Base-by-base conservation (phyloP, 805 yeast genomes). In the Yarrowia sp. region DNA sequence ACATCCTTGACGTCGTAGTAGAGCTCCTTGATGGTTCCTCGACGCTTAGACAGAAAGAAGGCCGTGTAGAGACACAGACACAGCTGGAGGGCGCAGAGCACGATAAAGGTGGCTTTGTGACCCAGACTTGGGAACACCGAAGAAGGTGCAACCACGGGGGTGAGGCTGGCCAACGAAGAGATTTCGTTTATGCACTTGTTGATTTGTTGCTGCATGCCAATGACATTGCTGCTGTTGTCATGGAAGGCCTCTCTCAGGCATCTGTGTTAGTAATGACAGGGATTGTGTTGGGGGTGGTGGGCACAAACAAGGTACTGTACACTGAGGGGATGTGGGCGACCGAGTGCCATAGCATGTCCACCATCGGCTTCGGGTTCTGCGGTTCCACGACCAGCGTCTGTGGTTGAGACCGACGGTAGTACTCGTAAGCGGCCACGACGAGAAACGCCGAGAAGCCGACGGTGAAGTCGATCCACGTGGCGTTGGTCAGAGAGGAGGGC, bases 211-310 rank as follows among this genome's bases (percentile, higher is more conserved):
- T 54, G 41, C 41, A 54, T 54, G 44, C 35, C 44, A 7, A 24
- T n/a, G 40, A 54, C 46, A 54, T 26, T 9, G 46, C 26, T 24
- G 46, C 26, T 24, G 36, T 16, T 36, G 38, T 38, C 46, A 38
- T 38, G 33, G 46, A 54, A 54, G 44, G 61, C 61, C 40, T 54
- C 61, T 54, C 61, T 26, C 46, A 54, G 61, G 40, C 61, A 54
- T 38, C 61, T 54, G 61, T 38, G 61, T 54, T 54, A 54, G 61
- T 36, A n/a, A 35, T 8, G n/a, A 2, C 24, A n/a, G 35, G 36
- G 35, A 7, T 12, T 2, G 4, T 26, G 30, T 26, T 26, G 30
- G 19, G 12, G 4, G 5, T 5, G 21, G 11, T n/a, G 11, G 22
- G 4, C 43, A 7, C 43, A 36, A 22, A 24, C 9, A 19, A n/a